Base-by-base conservation (phyloP, 1,139 yeast genomes). In the Kluyveromyces sp. region DNA sequence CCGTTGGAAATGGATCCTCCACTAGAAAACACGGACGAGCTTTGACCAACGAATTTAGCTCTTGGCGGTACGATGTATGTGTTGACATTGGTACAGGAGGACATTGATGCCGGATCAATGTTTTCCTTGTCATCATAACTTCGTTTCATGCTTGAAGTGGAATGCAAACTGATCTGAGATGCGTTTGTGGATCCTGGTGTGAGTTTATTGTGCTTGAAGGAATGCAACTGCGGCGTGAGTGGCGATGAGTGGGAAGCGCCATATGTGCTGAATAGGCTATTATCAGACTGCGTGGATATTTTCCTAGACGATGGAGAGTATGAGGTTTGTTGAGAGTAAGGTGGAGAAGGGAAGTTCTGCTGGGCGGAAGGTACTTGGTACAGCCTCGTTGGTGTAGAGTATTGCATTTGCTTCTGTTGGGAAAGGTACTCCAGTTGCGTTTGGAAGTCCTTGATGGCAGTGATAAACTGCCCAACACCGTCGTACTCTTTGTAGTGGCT, bases 281-380 rank as follows among this genome's bases (percentile, higher is more conserved):
- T 55, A 22, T 56, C 60, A 13, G 60, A 56, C 25, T 54, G 51
- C 9, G 55, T 51, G 32, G 56, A 50, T 6, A 50, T 46, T 36
- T 56, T 52, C 46, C 63, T 56, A 3, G 46, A 33, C 8, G 35
- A 30, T 49, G 58, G 50, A 40, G 64, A 64, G 12, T 63, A 59
- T 36, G 53, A 56, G 44, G 50, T 56, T 42, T 25, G 59, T 54
- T 13, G 61, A 52, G 46, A 57, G 50, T n/a, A 51, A 42, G 47
- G 52, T 30, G 53, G 56, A 39, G 51, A 43, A 8, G 53, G 50
- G 25, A 49, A 46, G 31, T 38, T 38, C 16, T 22, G 36, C 18
- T 38, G 41, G 13, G 34, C 36, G 13, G 44, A 41, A 19, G 49
- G 50, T 17, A 40, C 43, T 31, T 47, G 47, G 45, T 47, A 46